phyloP scores from a whole-genome alignment of 2,329 filamentous ascomycete species.

The Nannizziopsis arthrosporioides region DNA sequence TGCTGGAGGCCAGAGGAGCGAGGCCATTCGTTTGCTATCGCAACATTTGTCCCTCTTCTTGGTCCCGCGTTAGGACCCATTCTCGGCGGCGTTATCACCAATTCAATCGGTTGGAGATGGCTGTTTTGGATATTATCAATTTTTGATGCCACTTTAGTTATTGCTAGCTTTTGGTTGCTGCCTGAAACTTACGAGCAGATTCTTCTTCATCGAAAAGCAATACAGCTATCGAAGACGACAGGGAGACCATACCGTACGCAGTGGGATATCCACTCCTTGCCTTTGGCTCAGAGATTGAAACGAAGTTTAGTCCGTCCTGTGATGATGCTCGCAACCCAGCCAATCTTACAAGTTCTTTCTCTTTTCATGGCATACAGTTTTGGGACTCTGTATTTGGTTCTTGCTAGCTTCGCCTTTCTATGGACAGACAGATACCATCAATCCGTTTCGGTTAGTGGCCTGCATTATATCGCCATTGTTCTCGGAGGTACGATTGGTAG shows the following conservation, averaged over 20 bases:
- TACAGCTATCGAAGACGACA: conserved; percentile 32
- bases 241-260: conserved; percentile 29
- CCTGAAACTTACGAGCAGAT: conserved; percentile 11
- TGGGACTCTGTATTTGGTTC: conserved; percentile 23
- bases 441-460: conserved; percentile 18
- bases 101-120: conserved; percentile 37
- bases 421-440: conserved; percentile 30
- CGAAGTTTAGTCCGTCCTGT: conserved; percentile 10
- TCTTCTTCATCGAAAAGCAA: conserved; percentile 27
- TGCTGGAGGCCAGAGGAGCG: conserved; percentile 16
- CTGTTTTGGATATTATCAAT: conserved; percentile 36
- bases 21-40: conserved; percentile 18
- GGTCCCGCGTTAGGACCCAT: conserved; percentile 34
- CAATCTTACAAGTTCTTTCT: conserved; percentile 17
- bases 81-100: conserved; percentile 30
- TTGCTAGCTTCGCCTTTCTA: conserved; percentile 44
- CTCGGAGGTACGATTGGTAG: conserved; percentile 26
- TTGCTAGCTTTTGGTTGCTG: not conserved
- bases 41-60: conserved; percentile 23
- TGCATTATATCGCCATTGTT: conserved; percentile 37
- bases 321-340: conserved; percentile 16
- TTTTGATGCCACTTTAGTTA: conserved; percentile 23
- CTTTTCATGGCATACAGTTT: conserved; percentile 19
- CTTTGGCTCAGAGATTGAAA: conserved; percentile 5
- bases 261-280: conserved; percentile 11